Conservation (phyloP, 73 alveolate genomes). For the Paramecium sonneborni region DNA sequence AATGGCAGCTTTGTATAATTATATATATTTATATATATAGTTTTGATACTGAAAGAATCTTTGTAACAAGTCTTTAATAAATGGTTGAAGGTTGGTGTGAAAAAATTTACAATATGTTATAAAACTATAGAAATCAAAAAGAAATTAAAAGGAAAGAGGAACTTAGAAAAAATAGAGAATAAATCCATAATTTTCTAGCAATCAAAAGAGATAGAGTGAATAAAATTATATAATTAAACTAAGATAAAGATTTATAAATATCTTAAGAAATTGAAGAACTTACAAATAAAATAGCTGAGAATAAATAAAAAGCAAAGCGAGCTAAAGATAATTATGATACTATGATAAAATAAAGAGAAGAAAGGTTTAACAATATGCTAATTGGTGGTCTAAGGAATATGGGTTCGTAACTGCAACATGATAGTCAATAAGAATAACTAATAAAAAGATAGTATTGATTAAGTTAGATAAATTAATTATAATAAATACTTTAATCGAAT, state of each 20-base stretch:
- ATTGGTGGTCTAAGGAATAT: background rate
- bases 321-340: background rate
- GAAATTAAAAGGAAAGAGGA: background rate
- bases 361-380: background rate
- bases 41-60: background rate
- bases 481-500: too few relatives aligned
- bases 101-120: background rate
- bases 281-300: background rate
- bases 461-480: background rate
- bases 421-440: background rate
- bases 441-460: background rate
- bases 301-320: background rate
- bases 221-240: background rate
- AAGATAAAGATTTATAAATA: background rate
- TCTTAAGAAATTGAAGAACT: background rate
- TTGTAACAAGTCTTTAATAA: background rate
- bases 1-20: constrained; percentile 9
- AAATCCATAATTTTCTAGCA: background rate
- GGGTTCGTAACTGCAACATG: background rate
- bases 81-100: constrained; percentile 55
- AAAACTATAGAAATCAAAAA: background rate
- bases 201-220: background rate
- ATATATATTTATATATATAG: background rate
- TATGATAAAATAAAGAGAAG: background rate
- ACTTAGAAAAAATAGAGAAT: background rate